Percentiles rank a stretch among this genome's conserved stretches.
Conservation (phyloP, 148 eudicot genomes). For the Linanthus parryae region DNA sequence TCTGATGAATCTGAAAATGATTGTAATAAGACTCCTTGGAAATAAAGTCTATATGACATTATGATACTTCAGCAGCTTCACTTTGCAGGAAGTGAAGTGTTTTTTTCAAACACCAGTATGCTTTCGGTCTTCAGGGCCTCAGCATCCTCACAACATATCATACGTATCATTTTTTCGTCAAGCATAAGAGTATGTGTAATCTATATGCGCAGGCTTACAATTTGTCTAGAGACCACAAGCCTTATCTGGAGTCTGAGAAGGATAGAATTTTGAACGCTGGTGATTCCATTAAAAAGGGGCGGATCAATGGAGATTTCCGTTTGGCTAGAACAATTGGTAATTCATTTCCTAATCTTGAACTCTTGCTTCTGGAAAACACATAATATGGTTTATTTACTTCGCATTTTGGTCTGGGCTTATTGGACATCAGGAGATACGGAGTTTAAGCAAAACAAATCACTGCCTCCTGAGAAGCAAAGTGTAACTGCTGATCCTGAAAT, state of each 20-base stretch:
- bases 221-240: constrained; percentile 69
- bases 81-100: too few species aligned
- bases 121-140: too few species aligned
- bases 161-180: not conserved
- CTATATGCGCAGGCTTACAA: constrained; percentile 49
- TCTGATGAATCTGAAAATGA: too few species aligned
- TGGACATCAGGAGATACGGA: constrained; percentile 69
- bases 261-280: constrained; percentile 71
- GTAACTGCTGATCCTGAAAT: constrained; percentile 72
- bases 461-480: constrained; percentile 71
- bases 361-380: not conserved
- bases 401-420: not conserved
- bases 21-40: too few species aligned
- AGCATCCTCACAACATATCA: too few species aligned
- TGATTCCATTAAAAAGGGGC: constrained; percentile 58
- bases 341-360: constrained; percentile 2
- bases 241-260: constrained; percentile 54
- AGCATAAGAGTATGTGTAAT: not conserved
- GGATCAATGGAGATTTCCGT: constrained; percentile 70
- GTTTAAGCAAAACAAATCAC: constrained; percentile 48
- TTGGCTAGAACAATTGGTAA: constrained; percentile 72
- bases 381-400: not conserved
- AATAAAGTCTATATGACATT: too few species aligned
- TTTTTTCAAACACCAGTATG: too few species aligned
- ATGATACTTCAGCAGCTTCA: too few species aligned